A percentile compares a stretch with the other conserved stretches of the same genome.
Conservation (phyloP, 371 early-diverging fungal species). For the Haplosporangium sp. region DNA sequence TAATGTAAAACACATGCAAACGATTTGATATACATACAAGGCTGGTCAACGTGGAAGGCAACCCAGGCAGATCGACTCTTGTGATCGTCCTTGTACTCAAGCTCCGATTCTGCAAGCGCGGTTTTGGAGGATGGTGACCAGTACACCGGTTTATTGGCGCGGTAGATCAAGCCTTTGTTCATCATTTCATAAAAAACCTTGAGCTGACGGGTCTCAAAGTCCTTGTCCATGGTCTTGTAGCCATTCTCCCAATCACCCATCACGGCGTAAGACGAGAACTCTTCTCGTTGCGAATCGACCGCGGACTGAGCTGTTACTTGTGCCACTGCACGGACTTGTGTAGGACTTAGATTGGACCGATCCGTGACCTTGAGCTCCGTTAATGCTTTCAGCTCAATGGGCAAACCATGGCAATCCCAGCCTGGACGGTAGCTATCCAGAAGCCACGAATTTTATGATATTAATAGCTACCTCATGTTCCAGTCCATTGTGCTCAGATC, state of each 20-base stretch:
- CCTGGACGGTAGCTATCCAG: conserved; percentile 83
- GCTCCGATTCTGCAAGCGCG: conserved; percentile 89
- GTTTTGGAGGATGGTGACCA: conserved; percentile 91
- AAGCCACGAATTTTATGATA: background rate
- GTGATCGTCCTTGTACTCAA: conserved; percentile 86
- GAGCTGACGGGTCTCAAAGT: conserved; percentile 82
- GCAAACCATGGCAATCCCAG: conserved; percentile 96
- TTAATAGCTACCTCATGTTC: background rate
- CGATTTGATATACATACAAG: conserved; percentile 32
- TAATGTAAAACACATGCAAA: background rate
- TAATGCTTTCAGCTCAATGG: conserved; percentile 93
- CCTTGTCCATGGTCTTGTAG: conserved; percentile 78
- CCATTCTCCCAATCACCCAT: conserved; percentile 87
- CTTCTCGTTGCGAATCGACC: conserved; percentile 71
- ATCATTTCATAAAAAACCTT: conserved; percentile 81
- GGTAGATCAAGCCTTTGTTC: conserved; percentile 57
- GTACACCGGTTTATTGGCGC: conserved; percentile 79
- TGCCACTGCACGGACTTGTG: conserved; percentile 74
- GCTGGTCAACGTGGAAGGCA: conserved; percentile 59
- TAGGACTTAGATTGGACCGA: conserved; percentile 59
- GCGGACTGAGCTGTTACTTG: conserved; percentile 73
- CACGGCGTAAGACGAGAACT: conserved; percentile 78
- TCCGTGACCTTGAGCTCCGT: conserved; percentile 65
- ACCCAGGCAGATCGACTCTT: conserved; percentile 76
- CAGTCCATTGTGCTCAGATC: no score